These are phyloP conservation scores for Pythium folliculosum DNA, from an alignment of 352 stramenopile species.

Conservation along the genomic window DNA sequence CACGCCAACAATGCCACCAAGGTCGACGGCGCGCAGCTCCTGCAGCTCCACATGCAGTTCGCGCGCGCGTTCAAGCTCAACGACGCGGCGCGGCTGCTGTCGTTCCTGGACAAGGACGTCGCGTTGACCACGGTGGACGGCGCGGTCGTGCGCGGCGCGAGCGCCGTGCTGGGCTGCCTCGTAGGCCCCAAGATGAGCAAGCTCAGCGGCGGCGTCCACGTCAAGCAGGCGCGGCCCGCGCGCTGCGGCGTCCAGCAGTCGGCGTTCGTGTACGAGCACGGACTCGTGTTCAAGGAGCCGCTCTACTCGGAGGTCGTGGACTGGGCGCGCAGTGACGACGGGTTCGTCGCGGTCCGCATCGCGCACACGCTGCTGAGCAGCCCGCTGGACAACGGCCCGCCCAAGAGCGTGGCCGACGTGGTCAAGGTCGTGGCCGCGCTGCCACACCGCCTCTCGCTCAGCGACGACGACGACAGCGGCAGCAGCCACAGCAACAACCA, in stretches of 20 bases:
- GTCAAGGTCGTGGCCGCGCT: conserved; percentile 23
- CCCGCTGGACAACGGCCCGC: background rate
- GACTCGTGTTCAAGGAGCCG: conserved; percentile 65
- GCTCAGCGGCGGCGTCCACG: conserved; percentile 60
- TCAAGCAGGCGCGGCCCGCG: conserved; percentile 56
- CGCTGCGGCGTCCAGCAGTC: conserved; percentile 53
- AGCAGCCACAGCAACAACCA: conserved; percentile 14
- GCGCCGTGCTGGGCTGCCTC: conserved; percentile 69
- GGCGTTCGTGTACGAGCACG: conserved; percentile 77
- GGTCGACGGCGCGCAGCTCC: conserved; percentile 45
- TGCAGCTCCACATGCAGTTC: conserved; percentile 63
- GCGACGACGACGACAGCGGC: conserved; percentile 22
- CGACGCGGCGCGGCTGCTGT: conserved; percentile 64
- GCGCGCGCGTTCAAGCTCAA: conserved; percentile 75
- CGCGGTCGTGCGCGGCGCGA: conserved; percentile 43
- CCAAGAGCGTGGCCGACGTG: conserved; percentile 19
- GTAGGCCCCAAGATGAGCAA: conserved; percentile 73
- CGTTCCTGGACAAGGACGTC: conserved; percentile 67
- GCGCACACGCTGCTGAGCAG: conserved; percentile 22
- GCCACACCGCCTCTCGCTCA: conserved; percentile 19
- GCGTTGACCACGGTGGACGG: conserved; percentile 53
- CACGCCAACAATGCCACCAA: conserved; percentile 25
- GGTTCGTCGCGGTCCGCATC: conserved; percentile 14
- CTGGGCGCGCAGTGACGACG: conserved; percentile 43
- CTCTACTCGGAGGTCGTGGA: conserved; percentile 72